phyloP scores from a whole-genome alignment of 345 rosid species.

The Salix caprea region DNA sequence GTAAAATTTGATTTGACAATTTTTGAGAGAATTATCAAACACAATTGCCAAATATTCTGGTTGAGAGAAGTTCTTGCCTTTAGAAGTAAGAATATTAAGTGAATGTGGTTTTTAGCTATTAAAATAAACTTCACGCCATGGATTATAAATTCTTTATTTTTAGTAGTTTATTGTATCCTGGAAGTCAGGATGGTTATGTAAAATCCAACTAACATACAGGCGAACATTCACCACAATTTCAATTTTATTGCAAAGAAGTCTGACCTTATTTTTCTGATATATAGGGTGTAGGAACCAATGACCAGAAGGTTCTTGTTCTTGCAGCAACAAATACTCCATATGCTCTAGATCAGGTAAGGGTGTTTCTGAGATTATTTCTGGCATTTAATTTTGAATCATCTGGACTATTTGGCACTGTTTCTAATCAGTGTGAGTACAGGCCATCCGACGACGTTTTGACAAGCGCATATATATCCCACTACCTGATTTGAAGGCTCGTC shows the following conservation, averaged over 20 bases:
- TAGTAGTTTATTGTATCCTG: not conserved
- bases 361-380: constrained; percentile 3
- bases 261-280: constrained; percentile 9
- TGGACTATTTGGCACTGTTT: constrained; percentile 4
- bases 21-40: not conserved
- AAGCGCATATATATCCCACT: constrained; percentile 96
- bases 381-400: constrained; percentile 7
- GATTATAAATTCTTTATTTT: not conserved
- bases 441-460: constrained; percentile 89
- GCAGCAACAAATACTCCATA: constrained; percentile 95
- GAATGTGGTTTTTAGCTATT: not conserved
- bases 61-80: not conserved
- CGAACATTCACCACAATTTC: not conserved
- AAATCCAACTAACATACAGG: not conserved
- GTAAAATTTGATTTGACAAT: not conserved
- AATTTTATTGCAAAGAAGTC: not conserved
- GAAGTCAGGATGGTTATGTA: not conserved
- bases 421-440: constrained; percentile 51
- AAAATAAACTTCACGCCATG: not conserved
- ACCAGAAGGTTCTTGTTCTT: constrained; percentile 90
- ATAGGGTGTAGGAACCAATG: constrained; percentile 88
- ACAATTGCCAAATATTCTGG: not conserved
- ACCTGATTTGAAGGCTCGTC: constrained; percentile 86
- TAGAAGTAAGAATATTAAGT: not conserved
- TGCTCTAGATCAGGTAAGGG: constrained; percentile 77